Base-by-base conservation (phyloP, 1,284 basidiomycete species). In the Marasmius oreades region DNA sequence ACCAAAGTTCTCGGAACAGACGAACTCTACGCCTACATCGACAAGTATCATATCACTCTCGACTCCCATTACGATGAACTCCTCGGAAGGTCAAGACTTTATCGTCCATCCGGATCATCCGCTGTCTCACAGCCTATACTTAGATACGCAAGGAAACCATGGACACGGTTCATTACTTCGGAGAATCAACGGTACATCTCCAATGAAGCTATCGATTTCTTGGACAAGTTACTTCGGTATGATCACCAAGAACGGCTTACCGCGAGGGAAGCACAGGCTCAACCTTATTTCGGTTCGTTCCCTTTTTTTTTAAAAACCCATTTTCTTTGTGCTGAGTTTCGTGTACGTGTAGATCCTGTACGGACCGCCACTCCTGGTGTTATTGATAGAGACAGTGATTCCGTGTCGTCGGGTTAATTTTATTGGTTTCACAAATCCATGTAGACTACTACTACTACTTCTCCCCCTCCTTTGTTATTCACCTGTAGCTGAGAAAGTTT, bases 151-250 rank as follows among this genome's bases (percentile, higher is more conserved):
- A 85, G 92, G 69, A 98, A 96, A 73, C 90, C 94, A 3, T 99
- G 96, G 95, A 86, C 90, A 50, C 82, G 88, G 59, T 96, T 97
- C 72, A 90, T 96, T 66, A 95, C 92, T 6, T 89, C 88, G 47
- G 96, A 99, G 69, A 98, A 98, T 72, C 93, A 97, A 73, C 86
- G 95, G 55, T 98, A 93, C 73, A 94, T 98, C 63, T 94, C 93
- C n/a, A 97, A 94, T 70, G 94, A 96, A 69, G 95, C 94, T n/a
- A 90, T 95, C 66, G 95, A 98, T 76, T 90, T 98, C 68, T 75
- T 99, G 60, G 96, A 99, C 77, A 95, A 95, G 75, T 80, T 99
- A 47, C 82, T 99, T 66, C 86, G 93, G 50, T 99, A 98, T 71
- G 93, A 98, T 71, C 96, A 98, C 70, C 94, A 97, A 77, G 95